These are phyloP conservation scores for Chlorophyllum brunneum DNA, from an alignment of 768 basidiomycete genomes.

Conservation along the genomic window DNA sequence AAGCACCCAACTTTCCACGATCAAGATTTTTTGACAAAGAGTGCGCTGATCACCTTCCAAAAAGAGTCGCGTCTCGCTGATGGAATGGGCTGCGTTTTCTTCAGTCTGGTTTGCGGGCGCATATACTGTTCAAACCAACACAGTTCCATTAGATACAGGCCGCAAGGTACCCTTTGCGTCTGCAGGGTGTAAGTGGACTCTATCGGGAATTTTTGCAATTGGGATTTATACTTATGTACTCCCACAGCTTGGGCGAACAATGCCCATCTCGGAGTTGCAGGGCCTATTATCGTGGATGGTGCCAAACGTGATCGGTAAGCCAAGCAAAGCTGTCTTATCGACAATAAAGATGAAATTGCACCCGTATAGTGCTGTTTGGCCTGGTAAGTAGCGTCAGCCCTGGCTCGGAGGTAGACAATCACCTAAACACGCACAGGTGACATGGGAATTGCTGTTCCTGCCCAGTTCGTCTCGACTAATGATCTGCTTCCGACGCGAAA, in stretches of 20 bases:
- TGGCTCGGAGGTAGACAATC: not conserved
- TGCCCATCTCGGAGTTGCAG: slow-evolving; percentile 49
- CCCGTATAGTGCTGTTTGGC: slow-evolving; percentile 48
- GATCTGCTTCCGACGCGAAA: slow-evolving; percentile 54
- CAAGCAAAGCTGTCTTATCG: not conserved
- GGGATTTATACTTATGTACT: not conserved
- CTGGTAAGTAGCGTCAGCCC: slow-evolving; percentile 29
- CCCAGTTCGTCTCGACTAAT: slow-evolving; percentile 59
- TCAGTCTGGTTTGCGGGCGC: slow-evolving; percentile 58
- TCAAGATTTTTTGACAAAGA: slow-evolving; percentile 46
- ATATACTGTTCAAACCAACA: slow-evolving; percentile 59
- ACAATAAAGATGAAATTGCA: no score
- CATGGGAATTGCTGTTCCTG: slow-evolving; percentile 61
- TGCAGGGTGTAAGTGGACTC: slow-evolving; percentile 32
- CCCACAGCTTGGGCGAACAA: slow-evolving; percentile 49
- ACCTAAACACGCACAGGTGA: slow-evolving; percentile 32
- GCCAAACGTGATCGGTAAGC: slow-evolving; percentile 54
- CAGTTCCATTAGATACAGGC: slow-evolving; percentile 47
- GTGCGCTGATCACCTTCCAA: slow-evolving; percentile 17
- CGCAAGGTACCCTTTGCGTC: slow-evolving; percentile 43
- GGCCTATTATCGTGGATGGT: slow-evolving; percentile 58
- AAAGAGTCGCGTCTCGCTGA: not conserved
- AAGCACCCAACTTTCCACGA: slow-evolving; percentile 41
- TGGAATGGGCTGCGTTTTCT: not conserved
- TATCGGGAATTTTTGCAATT: not conserved